Conservation (phyloP, 2,329 filamentous ascomycete genomes). For the Aspergillus clavatus region DNA sequence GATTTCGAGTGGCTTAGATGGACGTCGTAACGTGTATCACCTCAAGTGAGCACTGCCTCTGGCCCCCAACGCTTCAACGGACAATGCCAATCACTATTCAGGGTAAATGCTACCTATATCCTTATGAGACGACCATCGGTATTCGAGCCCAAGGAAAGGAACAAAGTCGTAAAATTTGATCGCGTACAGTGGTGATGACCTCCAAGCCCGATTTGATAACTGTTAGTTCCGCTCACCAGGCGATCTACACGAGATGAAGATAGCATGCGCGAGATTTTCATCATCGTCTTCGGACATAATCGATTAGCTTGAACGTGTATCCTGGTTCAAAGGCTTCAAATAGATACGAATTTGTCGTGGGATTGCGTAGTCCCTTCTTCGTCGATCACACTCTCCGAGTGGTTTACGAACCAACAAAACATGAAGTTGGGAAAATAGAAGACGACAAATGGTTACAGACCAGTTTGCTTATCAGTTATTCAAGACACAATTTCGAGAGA, state of each 20-base stretch:
- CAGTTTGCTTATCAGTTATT: no score
- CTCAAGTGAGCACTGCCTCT: not conserved
- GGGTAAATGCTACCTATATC: no score
- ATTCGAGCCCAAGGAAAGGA: not conserved
- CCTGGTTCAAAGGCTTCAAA: no score
- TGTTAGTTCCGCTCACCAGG: not conserved
- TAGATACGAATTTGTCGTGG: not conserved
- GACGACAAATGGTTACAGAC: no score
- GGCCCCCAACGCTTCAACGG: not conserved
- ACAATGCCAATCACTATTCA: not conserved
- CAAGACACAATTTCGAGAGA: no score
- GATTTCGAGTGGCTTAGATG: not conserved
- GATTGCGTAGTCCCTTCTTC: not conserved
- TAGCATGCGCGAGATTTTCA: no score
- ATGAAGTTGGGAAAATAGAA: no score
- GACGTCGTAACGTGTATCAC: not conserved
- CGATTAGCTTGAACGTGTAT: no score
- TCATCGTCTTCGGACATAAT: no score
- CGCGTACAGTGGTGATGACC: not conserved
- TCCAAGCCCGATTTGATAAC: not conserved
- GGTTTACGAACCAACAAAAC: not conserved
- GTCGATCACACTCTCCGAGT: not conserved
- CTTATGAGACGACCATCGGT: not conserved
- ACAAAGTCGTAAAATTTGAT: not conserved
- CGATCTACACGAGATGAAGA: not conserved